Evolutionary conservation across 2,329 filamentous ascomycete genomes (phyloP), one percentile per base, ranked within the genome.

Genomic region (Trichoderma koningiopsis): DNA sequence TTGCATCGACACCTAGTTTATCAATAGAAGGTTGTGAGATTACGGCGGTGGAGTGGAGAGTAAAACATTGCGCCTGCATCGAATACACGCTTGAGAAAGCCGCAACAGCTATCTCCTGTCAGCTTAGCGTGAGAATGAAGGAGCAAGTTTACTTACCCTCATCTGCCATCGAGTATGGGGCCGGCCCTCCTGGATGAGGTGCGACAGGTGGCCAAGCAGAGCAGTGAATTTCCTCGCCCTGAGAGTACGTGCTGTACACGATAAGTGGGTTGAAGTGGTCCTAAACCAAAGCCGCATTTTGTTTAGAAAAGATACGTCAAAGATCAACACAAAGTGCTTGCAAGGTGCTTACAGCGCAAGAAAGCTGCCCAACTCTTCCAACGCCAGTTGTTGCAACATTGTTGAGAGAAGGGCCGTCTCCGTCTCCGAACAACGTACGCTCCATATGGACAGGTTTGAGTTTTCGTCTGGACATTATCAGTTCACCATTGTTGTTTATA

Each of bases 81-180:
- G 57, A 59, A 24, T 59, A 59, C 13, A 59, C 57, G 27, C 57
- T 59, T 27, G 57, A 59, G 35, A 59, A 59, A 59, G 57, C 27
- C 40, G 57, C 57, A 59, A 59, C 57, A 59, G 57, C 57, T 59
- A 43, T 35, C 16, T 43, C 7, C 4, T 2, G 14, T 59, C 24
- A 52, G 24, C n/a, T 14, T 27, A 24, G 37, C 19, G 13, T 43
- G 16, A 43, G 37, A 43, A 5, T 8, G 37, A 43, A 19, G 7
- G 37, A 43, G 13, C 37, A 6, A 43, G 6, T 43, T 8, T 19
- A 19, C 37, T 6, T 19, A 43, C 37, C 37, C 6, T 43, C 37
- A 43, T 43, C 37, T 43, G 37, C 37, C 37, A 43, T 43, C 19
- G 37, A 43, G 16, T 43, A 43, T 43, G 37, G 37, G 19, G 37